Evolutionary conservation across 352 stramenopile genomes (phyloP), one percentile per base, ranked within the genome.

Genomic region (Halophytophthora polymorphica): DNA sequence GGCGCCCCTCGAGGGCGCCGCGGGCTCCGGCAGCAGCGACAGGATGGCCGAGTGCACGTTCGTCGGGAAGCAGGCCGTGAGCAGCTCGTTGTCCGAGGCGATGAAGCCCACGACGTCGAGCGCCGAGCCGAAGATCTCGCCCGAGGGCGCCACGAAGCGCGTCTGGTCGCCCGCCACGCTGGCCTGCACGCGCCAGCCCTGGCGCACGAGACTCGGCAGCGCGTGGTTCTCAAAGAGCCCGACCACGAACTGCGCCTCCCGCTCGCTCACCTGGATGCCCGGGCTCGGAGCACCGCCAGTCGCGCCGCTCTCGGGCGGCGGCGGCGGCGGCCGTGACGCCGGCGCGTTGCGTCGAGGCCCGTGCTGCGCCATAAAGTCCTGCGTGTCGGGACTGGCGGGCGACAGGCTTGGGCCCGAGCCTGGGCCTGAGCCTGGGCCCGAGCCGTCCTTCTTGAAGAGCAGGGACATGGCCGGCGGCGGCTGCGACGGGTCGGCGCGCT

Each of bases 151-250:
- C 22, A 76, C 39, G 36, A 65, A 76, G 21, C 50, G 53, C 5
- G 45, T 59, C 21, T 71, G 46, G 13, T 48, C 45, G 17, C 64
- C 75, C 0, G 69, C 66, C 7, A 34, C 53, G 14, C 53, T 75
- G 3, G 53, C 62, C 45, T 85, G 66, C 4, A 88, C 62, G 8
- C 65, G 71, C 83, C 83, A 94, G 2, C 81, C 81, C 45, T 83
- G 68, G 18, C 73, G 77, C 23, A 88, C 39, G 13, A 94, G 53
- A 50, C 66, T 66, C 1, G 81, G 81, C 2, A 91, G 49, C 12
- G 83, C 83, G 41, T 94, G 75, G 46, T 82, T 91, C 39, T 94
- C 83, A 52, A 94, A 92, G 37, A 92, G 60, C 42, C 77, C 71
- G 18, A 80, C 66, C 8, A 92, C 71, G 41, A 91, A 88, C 48